Evolutionary conservation across 768 basidiomycete species (phyloP).

Genomic region (Collybia mongolica): DNA sequence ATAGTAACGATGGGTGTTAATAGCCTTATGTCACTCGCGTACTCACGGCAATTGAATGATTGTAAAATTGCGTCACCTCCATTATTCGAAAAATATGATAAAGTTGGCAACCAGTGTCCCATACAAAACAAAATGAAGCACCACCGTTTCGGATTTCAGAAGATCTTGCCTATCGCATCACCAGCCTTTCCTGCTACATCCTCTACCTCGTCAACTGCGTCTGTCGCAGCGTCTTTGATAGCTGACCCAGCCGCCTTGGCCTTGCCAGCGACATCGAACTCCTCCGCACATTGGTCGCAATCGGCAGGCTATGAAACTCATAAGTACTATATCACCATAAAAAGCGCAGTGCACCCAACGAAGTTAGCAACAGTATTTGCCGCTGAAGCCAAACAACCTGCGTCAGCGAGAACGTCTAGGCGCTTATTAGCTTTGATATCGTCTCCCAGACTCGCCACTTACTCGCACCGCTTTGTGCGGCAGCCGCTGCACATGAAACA

Average conservation of each 20-base stretch:
- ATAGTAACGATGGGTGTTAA: slow-evolving; percentile 22
- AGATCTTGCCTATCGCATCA: neutral
- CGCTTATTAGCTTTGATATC: neutral
- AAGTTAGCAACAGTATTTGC: slow-evolving; percentile 5
- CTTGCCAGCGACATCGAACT: slow-evolving; percentile 1
- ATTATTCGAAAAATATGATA: no score
- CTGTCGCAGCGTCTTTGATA: neutral
- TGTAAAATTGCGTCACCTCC: no score
- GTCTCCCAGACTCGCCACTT: neutral
- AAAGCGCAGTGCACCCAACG: neutral
- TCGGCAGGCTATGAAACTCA: slow-evolving; percentile 1
- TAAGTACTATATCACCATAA: neutral
- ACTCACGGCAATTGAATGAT: no score
- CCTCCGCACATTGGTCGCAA: slow-evolving; percentile 3
- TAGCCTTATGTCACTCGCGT: neutral
- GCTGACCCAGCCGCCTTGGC: neutral
- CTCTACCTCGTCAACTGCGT: no score
- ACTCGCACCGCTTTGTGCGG: slow-evolving; percentile 3
- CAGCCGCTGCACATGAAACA: slow-evolving; percentile 4
- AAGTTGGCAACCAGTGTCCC: no score
- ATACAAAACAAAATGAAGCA: no score
- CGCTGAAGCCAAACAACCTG: slow-evolving; percentile 6
- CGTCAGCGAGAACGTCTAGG: slow-evolving; percentile 5
- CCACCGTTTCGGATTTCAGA: neutral
- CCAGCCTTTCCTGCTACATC: neutral